A percentile compares a stretch with the other conserved stretches of the same genome.
Conservation (phyloP, 371 early-diverging fungal genomes). For the Mortierella sp. region DNA sequence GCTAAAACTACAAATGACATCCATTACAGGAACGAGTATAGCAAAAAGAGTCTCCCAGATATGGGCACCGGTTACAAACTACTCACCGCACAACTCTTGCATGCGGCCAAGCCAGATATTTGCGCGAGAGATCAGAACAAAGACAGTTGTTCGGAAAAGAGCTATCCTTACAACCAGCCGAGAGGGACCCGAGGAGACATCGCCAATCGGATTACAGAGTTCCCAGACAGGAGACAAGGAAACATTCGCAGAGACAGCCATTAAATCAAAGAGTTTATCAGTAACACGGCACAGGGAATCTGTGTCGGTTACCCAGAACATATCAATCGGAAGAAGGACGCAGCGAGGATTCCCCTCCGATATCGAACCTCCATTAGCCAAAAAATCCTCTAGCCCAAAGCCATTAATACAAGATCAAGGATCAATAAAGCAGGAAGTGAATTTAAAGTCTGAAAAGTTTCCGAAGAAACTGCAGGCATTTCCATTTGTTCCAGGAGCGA, state of each 20-base stretch:
- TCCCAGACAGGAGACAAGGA: neutral
- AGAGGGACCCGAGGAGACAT: neutral
- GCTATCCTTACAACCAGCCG: neutral
- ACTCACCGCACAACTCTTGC: neutral
- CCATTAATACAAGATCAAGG: neutral
- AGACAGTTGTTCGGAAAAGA: constrained; percentile 17
- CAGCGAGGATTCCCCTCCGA: constrained; percentile 7
- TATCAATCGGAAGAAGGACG: neutral
- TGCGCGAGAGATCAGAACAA: constrained; percentile 24
- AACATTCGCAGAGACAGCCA: neutral
- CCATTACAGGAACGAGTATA: constrained; percentile 17
- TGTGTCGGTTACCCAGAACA: neutral
- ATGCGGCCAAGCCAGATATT: constrained; percentile 2
- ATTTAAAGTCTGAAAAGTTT: constrained; percentile 23
- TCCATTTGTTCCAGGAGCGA: constrained; percentile 51
- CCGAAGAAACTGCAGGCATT: constrained; percentile 44
- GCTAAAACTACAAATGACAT: constrained; percentile 7
- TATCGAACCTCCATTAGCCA: neutral
- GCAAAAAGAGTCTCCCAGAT: constrained; percentile 1
- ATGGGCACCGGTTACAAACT: neutral
- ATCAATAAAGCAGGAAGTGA: neutral
- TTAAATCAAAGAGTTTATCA: neutral
- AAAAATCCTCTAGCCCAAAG: neutral
- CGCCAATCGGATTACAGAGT: neutral
- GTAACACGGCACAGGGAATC: neutral